phyloP scores from a whole-genome alignment of 306 rosid species.

The Oemleria cerasiformis region DNA sequence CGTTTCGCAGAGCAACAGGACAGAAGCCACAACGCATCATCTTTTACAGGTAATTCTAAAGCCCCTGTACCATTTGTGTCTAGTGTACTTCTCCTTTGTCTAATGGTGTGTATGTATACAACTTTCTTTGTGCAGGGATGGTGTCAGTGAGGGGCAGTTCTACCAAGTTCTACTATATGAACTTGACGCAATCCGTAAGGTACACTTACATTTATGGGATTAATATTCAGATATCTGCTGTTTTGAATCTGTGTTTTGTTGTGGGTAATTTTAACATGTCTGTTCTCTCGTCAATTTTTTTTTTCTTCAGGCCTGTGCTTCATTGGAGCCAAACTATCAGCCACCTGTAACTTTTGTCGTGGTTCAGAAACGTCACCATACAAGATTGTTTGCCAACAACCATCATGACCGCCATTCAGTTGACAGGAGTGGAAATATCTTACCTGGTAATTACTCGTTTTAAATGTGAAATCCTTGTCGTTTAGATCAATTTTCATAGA shows the following conservation, averaged over 20 bases:
- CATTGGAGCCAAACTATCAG: conserved; percentile 90
- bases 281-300: background rate
- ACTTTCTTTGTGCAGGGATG: conserved; percentile 61
- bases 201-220: conserved; percentile 10
- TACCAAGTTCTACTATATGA: conserved; percentile 91
- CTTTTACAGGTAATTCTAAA: conserved; percentile 61
- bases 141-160: conserved; percentile 95
- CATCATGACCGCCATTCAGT: conserved; percentile 58
- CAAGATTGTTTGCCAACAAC: conserved; percentile 82
- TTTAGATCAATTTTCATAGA: background rate
- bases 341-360: conserved; percentile 98
- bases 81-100: background rate
- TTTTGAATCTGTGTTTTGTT: background rate
- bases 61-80: background rate
- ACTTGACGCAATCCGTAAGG: conserved; percentile 94
- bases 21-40: conserved; percentile 94
- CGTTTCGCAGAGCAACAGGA: conserved; percentile 94
- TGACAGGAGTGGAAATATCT: conserved; percentile 88
- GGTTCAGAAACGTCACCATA: conserved; percentile 96
- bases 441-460: conserved; percentile 58
- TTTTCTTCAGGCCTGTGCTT: conserved; percentile 73
- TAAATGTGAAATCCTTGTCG: no score
- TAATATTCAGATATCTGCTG: background rate
- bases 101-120: background rate
- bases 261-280: background rate